phyloP scores from a whole-genome alignment of 257 asterid genomes.

The Verbena officinalis region DNA sequence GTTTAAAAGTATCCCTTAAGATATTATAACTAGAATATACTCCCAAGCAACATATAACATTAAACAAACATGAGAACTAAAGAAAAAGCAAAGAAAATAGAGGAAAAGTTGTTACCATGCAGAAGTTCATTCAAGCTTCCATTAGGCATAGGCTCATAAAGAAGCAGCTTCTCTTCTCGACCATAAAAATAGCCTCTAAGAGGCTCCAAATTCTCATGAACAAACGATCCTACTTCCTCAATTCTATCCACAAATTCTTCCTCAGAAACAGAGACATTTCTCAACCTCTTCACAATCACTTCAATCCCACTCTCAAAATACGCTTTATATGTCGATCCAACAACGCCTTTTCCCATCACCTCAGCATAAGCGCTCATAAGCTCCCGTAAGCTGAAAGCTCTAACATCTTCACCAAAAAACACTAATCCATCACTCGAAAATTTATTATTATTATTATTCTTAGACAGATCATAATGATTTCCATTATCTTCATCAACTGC shows the following conservation, averaged over 20 bases:
- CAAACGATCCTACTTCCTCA: slow-evolving; percentile 45
- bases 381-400: slow-evolving; percentile 41
- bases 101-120: slow-evolving; percentile 44
- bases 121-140: slow-evolving; percentile 52
- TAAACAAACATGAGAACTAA: too few relatives aligned
- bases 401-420: slow-evolving; percentile 39
- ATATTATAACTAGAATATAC: too few relatives aligned
- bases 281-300: slow-evolving; percentile 67
- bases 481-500: slow-evolving; percentile 10
- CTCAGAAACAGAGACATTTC: slow-evolving; percentile 47
- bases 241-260: slow-evolving; percentile 40
- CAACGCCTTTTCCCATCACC: slow-evolving; percentile 53
- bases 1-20: too few relatives aligned
- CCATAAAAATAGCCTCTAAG: slow-evolving; percentile 59
- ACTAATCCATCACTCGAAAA: slow-evolving; percentile 41
- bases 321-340: slow-evolving; percentile 70
- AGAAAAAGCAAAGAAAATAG: neutral
- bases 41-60: too few relatives aligned
- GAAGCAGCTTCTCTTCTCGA: slow-evolving; percentile 59
- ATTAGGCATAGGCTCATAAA: slow-evolving; percentile 48
- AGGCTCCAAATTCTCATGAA: slow-evolving; percentile 61
- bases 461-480: neutral
- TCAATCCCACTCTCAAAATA: slow-evolving; percentile 51
- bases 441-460: neutral
- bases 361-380: slow-evolving; percentile 63